Conservation (phyloP, 345 rosid genomes). For the Melastoma malabathricum region DNA sequence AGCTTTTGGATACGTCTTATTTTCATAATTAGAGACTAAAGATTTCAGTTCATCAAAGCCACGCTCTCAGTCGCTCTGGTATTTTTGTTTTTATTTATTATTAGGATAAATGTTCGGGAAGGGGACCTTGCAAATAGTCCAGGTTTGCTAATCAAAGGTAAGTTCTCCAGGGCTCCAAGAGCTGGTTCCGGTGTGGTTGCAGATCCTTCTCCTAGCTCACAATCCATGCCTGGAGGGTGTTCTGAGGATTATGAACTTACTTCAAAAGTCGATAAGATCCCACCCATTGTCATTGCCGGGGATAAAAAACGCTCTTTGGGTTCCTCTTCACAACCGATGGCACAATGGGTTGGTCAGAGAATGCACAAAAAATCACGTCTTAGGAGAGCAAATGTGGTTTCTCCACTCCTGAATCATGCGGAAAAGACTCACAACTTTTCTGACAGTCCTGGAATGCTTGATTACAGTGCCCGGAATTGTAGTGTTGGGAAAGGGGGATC, state of each 20-base stretch:
- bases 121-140: conserved; percentile 41
- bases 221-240: conserved; percentile 32
- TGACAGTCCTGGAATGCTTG: conserved; percentile 46
- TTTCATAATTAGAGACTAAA: background rate
- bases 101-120: conserved; percentile 51
- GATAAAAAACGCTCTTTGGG: conserved; percentile 28
- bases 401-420: conserved; percentile 44
- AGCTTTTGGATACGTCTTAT: background rate
- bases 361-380: conserved; percentile 74
- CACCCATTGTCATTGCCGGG: conserved; percentile 22
- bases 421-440: conserved; percentile 40
- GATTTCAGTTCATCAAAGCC: background rate
- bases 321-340: conserved; percentile 66
- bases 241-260: conserved; percentile 47
- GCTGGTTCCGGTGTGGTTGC: conserved; percentile 48
- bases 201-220: conserved; percentile 54
- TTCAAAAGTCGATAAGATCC: conserved; percentile 27
- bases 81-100: background rate
- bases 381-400: conserved; percentile 63
- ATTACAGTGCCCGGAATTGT: conserved; percentile 41
- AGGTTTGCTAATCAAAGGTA: conserved; percentile 44
- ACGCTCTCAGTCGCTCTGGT: background rate
- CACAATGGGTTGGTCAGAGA: conserved; percentile 94
- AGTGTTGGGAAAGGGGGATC: conserved; percentile 38
- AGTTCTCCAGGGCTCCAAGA: conserved; percentile 56